Base-by-base conservation (phyloP, 176 grass and related monocot genomes). In the Saccharum spontaneum region DNA sequence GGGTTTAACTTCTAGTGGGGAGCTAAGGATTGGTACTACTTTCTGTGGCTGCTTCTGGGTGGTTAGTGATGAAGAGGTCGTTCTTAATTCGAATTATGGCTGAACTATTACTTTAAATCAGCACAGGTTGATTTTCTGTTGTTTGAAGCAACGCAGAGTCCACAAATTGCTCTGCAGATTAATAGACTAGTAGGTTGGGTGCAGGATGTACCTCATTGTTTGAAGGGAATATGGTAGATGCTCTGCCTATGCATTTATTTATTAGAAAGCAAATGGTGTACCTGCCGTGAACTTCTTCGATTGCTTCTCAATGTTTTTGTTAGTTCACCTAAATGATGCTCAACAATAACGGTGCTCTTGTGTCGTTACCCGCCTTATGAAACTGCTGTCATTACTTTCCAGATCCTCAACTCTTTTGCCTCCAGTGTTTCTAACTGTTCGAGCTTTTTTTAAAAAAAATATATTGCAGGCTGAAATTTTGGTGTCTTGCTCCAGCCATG, bases 391-490 rank as follows among this genome's bases (percentile, higher is more conserved):
- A 2, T 14, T 67, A 50, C 48, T 34, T 45, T 64, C 4, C 57
- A 26, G 24, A 24, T 3, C 6, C 4, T 38, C 23, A n/a, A 2
- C 52, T 4, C 2, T 73, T 52, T 11, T 69, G 1, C 59, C 4
- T 40, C 14, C 37, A 8, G 2, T 16, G 46, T 90, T 31, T 75
- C 37, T 79, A 24, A 84, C 39, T 79, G 15, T 87, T 50, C 38
- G 18, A 36, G 17, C 33, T 73, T 48, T 54, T 5, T 4, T 14
- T 12, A 6, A 3, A 11, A 20, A 11, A 15, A 57, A 55, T 0
- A 59, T 0, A 75, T 75, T 71, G 70, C 69, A 87, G 85, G 50
- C 37, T 54, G 18, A 70, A 80, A 64, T 76, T 73, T 67, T 30
- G 26, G 41, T 37, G 69, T 7, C 4, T 68, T 69, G 54, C 12